Base-by-base conservation (phyloP, 129 eudicot genomes). In the Centaurea solstitialis region DNA sequence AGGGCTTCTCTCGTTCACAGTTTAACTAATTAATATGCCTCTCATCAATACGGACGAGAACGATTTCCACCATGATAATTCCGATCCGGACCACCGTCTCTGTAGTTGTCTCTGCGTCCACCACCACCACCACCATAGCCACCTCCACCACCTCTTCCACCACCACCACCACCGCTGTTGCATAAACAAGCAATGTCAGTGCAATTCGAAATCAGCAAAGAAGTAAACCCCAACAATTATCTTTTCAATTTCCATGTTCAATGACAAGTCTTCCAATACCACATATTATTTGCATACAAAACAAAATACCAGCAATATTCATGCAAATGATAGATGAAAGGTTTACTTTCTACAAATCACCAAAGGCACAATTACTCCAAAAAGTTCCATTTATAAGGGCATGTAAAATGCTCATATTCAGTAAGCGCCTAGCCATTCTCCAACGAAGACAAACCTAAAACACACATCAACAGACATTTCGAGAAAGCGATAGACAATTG, bases 21-120 rank as follows among this genome's bases (percentile, higher is more conserved):
- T 82, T 88, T 82, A 82, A 89, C 85, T 90, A 90, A 84, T 87
- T 82, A 73, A 79, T 33, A 77, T 37, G 47, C 84, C 91, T 41
- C 81, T 40, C 67, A 83, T 89, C 84, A 94, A 89, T 94, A 94
- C 67, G 99, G 99, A 9, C 99, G 97, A 0, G 99, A 90, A 53
- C 99, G 97, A 82, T 89, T 94, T 80, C 97, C 94, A 11, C 99
- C 93, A 77, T 91, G 91, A 83, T 73, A 85, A 86, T 92, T 88
- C 83, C 99, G 88, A 70, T 95, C 97, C 43, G 99, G 99, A 39
- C 98, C 97, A 61, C 93, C 90, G 66, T 88, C 98, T 86, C 98
- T 85, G 76, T 85, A 74, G 88, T 82, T 89, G 81, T 89, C 98
- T 82, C 98, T 85, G 72, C 98, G 91, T 72, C 98, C 77, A 76